Conservation (phyloP, 768 basidiomycete genomes). For the Podaxis pistillaris region DNA sequence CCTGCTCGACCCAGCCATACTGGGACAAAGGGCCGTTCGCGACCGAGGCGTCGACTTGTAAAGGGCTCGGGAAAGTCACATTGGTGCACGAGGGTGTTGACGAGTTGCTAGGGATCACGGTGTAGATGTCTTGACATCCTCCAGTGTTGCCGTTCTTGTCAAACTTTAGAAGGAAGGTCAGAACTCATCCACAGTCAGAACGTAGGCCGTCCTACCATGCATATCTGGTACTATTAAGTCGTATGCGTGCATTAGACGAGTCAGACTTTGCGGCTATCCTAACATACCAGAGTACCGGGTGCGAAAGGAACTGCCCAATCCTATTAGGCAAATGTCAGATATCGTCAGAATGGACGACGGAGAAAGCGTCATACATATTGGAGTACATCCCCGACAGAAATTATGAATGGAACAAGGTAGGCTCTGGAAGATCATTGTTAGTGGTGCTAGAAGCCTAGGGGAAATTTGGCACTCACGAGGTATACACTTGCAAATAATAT, state of each 20-base stretch:
- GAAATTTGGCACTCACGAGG: conserved; percentile 43
- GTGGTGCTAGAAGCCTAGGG: neutral
- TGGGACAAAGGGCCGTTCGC: conserved; percentile 50
- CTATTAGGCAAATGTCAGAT: conserved; percentile 26
- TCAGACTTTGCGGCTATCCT: neutral
- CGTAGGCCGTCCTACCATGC: conserved; percentile 47
- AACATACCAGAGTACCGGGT: conserved; percentile 52
- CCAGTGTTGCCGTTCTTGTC: conserved; percentile 57
- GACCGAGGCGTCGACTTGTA: conserved; percentile 45
- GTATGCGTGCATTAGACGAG: neutral
- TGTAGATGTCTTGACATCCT: conserved; percentile 59
- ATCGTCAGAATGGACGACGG: neutral
- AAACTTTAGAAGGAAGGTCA: conserved; percentile 34
- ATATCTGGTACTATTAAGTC: conserved; percentile 54
- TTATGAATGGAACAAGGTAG: conserved; percentile 49
- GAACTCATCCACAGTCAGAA: neutral
- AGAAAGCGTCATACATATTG: conserved; percentile 40
- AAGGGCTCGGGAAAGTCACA: conserved; percentile 41
- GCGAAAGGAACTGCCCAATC: conserved; percentile 59
- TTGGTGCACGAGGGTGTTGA: conserved; percentile 46
- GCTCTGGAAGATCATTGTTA: conserved; percentile 28
- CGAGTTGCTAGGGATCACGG: conserved; percentile 43
- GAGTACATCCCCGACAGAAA: conserved; percentile 45
- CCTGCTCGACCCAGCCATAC: conserved; percentile 61
- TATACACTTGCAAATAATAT: conserved; percentile 60